Percentiles rank a stretch among this genome's conserved stretches.
Evolutionary conservation across 2,329 filamentous ascomycete species (phyloP).

Genomic region (Exophiala dermatitidis): DNA sequence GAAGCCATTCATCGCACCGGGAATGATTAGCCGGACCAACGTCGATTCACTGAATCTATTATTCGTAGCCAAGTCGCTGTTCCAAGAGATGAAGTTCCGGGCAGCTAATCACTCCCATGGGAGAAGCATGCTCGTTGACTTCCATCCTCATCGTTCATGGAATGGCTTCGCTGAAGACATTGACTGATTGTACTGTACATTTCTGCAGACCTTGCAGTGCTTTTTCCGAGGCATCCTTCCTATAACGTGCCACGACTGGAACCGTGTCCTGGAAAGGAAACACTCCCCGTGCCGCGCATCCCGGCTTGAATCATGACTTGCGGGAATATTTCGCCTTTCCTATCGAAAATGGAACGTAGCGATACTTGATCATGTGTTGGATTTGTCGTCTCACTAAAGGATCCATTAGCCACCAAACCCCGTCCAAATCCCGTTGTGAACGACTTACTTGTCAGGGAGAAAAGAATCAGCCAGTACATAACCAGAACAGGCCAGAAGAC

Average conservation of each 20-base stretch:
- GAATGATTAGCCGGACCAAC: too few relatives aligned
- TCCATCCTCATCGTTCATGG: background rate
- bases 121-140: too few relatives aligned
- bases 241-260: background rate
- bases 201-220: background rate
- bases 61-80: conserved; percentile 6
- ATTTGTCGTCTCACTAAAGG: conserved; percentile 89
- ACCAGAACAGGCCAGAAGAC: conserved; percentile 99
- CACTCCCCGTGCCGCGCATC: background rate
- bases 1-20: too few relatives aligned
- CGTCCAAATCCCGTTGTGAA: background rate
- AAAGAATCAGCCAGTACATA: conserved; percentile 97
- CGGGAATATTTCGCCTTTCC: conserved; percentile 71
- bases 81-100: conserved; percentile 1
- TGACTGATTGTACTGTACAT: conserved; percentile 2
- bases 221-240: background rate
- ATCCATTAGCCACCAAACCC: conserved; percentile 7
- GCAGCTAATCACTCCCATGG: background rate
- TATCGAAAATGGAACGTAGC: conserved; percentile 88
- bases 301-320: conserved; percentile 12
- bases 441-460: conserved; percentile 82
- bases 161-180: background rate
- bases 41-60: background rate
- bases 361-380: conserved; percentile 99
- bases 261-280: background rate